These are phyloP conservation scores for Psilocybe azurescens DNA, from an alignment of 768 basidiomycete species.

Conservation along the genomic window DNA sequence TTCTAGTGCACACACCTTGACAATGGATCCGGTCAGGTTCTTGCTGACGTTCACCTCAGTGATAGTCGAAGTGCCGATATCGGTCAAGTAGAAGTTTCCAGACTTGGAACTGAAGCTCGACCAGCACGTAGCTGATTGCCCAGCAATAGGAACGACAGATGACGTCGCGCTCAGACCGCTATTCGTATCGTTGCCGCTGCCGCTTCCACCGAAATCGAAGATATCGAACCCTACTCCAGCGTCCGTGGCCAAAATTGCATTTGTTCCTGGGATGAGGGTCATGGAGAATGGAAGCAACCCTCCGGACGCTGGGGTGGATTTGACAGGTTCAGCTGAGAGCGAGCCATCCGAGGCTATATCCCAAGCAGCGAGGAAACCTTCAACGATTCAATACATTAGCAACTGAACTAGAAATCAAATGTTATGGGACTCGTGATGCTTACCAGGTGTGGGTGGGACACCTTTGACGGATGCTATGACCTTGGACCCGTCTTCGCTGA, in stretches of 20 bases:
- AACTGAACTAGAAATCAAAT: not conserved
- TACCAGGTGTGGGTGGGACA: conserved; percentile 42
- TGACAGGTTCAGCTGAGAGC: conserved; percentile 45
- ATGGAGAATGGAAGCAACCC: conserved; percentile 57
- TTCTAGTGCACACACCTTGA: conserved; percentile 35
- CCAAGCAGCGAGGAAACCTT: conserved; percentile 56
- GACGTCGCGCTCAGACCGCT: conserved; percentile 29
- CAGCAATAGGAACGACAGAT: conserved; percentile 38
- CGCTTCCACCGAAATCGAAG: conserved; percentile 34
- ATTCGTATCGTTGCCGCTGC: not conserved
- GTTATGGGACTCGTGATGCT: not conserved
- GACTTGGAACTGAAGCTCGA: conserved; percentile 44
- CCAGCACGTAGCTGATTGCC: conserved; percentile 50
- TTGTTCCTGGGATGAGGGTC: conserved; percentile 37
- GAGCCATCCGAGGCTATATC: conserved; percentile 48
- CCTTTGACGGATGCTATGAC: conserved; percentile 57
- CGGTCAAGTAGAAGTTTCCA: conserved; percentile 50
- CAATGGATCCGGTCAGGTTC: conserved; percentile 49
- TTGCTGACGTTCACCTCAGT: conserved; percentile 53
- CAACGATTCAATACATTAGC: not conserved
- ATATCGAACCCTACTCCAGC: conserved; percentile 45
- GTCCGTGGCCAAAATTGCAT: conserved; percentile 45
- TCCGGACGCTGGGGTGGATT: conserved; percentile 36
- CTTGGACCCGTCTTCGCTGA: conserved; percentile 47
- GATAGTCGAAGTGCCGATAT: conserved; percentile 42